A percentile compares a stretch with the other conserved stretches of the same genome.
Evolutionary conservation across 257 asterid genomes (phyloP).

Genomic region (Penstemon eatonii): DNA sequence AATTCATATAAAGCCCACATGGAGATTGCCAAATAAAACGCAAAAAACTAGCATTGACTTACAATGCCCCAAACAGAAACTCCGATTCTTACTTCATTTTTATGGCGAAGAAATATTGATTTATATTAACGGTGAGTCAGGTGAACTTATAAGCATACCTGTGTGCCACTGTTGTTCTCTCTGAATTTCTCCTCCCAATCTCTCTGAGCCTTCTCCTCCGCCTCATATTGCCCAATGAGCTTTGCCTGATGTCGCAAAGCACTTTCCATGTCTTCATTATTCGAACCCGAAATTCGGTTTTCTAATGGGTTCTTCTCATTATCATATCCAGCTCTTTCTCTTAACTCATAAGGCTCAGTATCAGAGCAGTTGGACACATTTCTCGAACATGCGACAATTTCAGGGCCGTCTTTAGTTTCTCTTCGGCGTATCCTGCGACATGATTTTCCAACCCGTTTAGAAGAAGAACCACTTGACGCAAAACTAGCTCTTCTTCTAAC

Average conservation of each 20-base stretch:
- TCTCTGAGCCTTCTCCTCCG: conserved; percentile 77
- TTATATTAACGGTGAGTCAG: not conserved
- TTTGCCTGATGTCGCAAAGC: conserved; percentile 65
- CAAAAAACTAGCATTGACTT: conserved; percentile 3
- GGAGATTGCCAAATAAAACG: conserved; percentile 6
- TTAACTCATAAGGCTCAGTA: conserved; percentile 31
- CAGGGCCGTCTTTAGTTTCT: conserved; percentile 44
- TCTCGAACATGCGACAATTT: conserved; percentile 35
- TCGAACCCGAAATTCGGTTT: conserved; percentile 30
- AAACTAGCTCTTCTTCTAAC: conserved; percentile 62
- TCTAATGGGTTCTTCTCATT: conserved; percentile 38
- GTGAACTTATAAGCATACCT: conserved; percentile 46
- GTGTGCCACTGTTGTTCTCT: conserved; percentile 56
- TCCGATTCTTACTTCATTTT: not conserved
- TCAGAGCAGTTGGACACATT: conserved; percentile 48
- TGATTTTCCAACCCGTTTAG: conserved; percentile 77
- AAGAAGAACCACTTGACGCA: conserved; percentile 52
- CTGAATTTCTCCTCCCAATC: conserved; percentile 90
- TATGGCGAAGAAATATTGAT: conserved; percentile 7
- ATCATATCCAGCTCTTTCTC: conserved; percentile 35
- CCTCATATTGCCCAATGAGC: conserved; percentile 56
- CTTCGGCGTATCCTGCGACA: conserved; percentile 78
- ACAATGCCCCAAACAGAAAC: conserved; percentile 18
- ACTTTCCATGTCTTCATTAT: conserved; percentile 52
- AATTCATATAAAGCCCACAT: not conserved